Evolutionary conservation across 2,329 filamentous ascomycete genomes (phyloP).

Genomic region (Talaromyces albobiverticillius): DNA sequence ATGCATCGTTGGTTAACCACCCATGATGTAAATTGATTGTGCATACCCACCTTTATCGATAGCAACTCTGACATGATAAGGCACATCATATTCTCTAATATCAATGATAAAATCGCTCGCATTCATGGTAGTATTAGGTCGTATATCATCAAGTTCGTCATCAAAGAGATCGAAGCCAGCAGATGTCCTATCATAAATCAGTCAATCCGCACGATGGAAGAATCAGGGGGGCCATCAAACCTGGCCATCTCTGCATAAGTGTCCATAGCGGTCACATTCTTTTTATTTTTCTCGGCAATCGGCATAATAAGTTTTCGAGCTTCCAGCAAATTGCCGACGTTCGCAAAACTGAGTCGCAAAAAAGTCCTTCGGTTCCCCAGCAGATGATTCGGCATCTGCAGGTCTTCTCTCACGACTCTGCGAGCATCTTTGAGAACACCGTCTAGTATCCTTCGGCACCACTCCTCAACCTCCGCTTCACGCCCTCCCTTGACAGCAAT

Average conservation of each 20-base stretch:
- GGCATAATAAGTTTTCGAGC: conserved; percentile 82
- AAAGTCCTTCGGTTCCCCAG: conserved; percentile 87
- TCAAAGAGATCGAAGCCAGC: conserved; percentile 95
- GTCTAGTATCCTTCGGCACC: conserved; percentile 74
- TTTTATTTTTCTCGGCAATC: conserved; percentile 93
- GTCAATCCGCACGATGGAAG: conserved; percentile 15
- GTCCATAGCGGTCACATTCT: conserved; percentile 94
- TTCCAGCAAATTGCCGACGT: conserved; percentile 81
- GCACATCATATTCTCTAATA: conserved; percentile 98
- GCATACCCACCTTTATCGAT: conserved; percentile 74
- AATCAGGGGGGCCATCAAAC: conserved; percentile 41
- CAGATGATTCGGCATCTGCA: conserved; percentile 92
- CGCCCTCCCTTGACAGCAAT: conserved; percentile 83
- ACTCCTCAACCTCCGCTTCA: conserved; percentile 94
- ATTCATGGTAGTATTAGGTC: conserved; percentile 74
- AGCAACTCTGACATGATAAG: conserved; percentile 97
- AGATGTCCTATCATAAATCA: conserved; percentile 55
- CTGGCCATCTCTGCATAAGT: conserved; percentile 94
- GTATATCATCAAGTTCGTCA: conserved; percentile 78
- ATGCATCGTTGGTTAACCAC: conserved; percentile 23
- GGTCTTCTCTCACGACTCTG: conserved; percentile 84
- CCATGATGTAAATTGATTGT: background rate
- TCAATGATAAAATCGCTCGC: conserved; percentile 97
- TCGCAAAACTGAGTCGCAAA: conserved; percentile 80
- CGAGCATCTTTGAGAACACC: conserved; percentile 77